Evolutionary conservation across 495 filamentous ascomycete genomes (phyloP).

Genomic region (Podospora pseudopauciseta): DNA sequence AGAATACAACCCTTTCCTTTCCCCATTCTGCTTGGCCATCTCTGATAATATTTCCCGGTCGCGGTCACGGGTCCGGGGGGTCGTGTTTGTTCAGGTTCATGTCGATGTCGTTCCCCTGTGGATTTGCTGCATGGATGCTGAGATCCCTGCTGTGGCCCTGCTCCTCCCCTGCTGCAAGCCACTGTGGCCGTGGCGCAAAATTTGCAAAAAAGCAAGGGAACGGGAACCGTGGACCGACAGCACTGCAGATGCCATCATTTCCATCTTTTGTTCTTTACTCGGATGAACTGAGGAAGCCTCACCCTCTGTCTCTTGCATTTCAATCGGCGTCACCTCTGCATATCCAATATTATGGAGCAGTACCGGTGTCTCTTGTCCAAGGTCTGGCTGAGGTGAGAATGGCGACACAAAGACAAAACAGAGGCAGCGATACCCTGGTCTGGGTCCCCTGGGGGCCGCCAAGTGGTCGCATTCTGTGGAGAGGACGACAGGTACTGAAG

Average conservation of each 20-base stretch:
- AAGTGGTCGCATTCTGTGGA: slow-evolving; percentile 11
- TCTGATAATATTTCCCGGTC: slow-evolving; percentile 11
- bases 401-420: neutral
- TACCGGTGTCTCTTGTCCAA: too few species aligned
- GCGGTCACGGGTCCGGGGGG: neutral
- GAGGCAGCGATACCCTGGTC: slow-evolving; percentile 1
- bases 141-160: slow-evolving; percentile 11
- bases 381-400: neutral
- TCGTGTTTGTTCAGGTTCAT: neutral
- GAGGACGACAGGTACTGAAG: slow-evolving; percentile 1
- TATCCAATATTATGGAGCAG: too few species aligned
- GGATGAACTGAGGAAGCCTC: neutral
- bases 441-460: neutral
- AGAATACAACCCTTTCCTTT: neutral
- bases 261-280: too few species aligned
- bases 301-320: too few species aligned
- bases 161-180: neutral
- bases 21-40: neutral
- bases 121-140: slow-evolving; percentile 20
- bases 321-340: too few species aligned
- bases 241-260: neutral
- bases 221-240: neutral
- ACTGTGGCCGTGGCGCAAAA: slow-evolving; percentile 5
- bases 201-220: neutral
- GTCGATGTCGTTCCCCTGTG: slow-evolving; percentile 9